Percentiles rank a stretch among this genome's conserved stretches.
Conservation (phyloP, 805 yeast genomes). For the Barnettozyma wickerhamii region DNA sequence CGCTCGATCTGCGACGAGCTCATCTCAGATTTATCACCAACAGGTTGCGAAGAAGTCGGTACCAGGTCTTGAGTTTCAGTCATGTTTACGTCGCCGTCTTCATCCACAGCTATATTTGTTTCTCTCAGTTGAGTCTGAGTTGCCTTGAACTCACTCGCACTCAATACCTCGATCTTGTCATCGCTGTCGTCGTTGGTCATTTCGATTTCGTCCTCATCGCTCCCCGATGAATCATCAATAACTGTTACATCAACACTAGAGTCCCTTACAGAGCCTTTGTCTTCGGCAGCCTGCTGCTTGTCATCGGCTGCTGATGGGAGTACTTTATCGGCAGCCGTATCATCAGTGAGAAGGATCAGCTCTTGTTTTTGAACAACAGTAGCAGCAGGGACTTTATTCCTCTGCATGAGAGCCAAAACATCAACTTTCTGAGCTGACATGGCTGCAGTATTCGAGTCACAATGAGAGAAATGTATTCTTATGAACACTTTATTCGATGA, state of each 20-base stretch:
- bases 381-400: neutral
- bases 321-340: neutral
- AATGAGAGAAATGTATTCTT: neutral
- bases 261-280: neutral
- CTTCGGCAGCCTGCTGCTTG: neutral
- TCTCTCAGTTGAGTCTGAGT: neutral
- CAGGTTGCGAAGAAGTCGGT: too few species aligned
- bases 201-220: neutral
- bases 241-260: neutral
- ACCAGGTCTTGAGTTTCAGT: too few species aligned
- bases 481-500: neutral
- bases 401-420: conserved; percentile 6
- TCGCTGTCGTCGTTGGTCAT: neutral
- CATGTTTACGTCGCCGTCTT: neutral
- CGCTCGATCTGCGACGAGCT: neutral
- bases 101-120: neutral
- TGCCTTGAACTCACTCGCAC: neutral
- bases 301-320: neutral
- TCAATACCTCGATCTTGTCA: conserved; percentile 4
- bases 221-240: neutral
- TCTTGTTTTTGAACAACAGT: neutral
- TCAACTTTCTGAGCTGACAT: neutral
- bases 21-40: neutral
- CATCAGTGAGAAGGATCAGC: neutral
- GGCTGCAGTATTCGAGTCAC: neutral